phyloP scores from a whole-genome alignment of 2,329 filamentous ascomycete genomes.

The Calonectria pauciramosa region DNA sequence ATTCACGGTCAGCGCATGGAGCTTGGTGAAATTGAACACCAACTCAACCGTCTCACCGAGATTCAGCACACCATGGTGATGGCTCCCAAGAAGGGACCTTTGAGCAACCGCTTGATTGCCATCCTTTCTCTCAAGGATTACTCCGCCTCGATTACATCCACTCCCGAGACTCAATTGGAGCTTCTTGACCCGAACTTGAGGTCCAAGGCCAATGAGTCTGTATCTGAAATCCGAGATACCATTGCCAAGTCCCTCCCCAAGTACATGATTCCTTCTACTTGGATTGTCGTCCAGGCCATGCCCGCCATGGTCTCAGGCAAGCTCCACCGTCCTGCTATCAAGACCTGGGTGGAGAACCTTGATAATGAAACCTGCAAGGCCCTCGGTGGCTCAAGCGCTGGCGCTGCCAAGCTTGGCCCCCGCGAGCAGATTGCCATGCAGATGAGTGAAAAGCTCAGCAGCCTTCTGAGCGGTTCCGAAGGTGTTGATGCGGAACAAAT shows the following conservation, averaged over 20 bases:
- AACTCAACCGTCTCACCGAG: conserved; percentile 65
- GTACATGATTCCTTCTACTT: conserved; percentile 35
- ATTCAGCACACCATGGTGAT: conserved; percentile 62
- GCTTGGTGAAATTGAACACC: conserved; percentile 56
- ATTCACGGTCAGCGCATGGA: conserved; percentile 66
- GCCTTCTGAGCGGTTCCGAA: background rate
- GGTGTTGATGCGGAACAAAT: background rate
- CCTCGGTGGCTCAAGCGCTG: background rate
- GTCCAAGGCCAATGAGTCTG: background rate
- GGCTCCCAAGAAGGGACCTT: conserved; percentile 47
- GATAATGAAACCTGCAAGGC: conserved; percentile 51
- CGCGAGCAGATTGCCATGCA: background rate
- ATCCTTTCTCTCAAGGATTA: conserved; percentile 25
- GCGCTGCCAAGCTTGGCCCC: background rate
- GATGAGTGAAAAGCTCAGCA: background rate
- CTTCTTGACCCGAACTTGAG: background rate
- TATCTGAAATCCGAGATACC: conserved; percentile 12
- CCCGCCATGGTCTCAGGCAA: conserved; percentile 34
- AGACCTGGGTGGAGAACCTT: conserved; percentile 59
- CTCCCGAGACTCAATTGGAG: background rate
- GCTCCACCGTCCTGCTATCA: conserved; percentile 48
- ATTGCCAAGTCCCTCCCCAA: conserved; percentile 28
- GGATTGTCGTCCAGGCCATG: conserved; percentile 29
- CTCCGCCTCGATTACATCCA: background rate
- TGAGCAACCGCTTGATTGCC: conserved; percentile 27